Base-by-base conservation (phyloP, 2,329 filamentous ascomycete species). In the Xylaria sp. region DNA sequence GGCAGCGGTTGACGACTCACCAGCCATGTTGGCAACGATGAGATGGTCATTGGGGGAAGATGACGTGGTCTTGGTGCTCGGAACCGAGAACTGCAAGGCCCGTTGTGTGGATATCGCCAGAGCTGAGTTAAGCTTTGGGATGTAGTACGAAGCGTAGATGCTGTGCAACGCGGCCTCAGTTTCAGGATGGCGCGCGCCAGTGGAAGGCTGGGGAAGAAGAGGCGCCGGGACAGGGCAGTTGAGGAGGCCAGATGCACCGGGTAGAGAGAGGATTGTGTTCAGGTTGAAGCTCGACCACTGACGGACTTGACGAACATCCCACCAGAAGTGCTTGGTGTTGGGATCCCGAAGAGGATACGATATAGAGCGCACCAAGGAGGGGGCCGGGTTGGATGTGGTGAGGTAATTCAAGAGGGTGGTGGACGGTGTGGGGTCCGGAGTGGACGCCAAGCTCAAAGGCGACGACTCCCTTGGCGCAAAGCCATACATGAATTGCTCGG, bases 271-370 rank as follows among this genome's bases (percentile, higher is more conserved):
- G 73, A 97, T 88, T 59, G 88, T 87, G 55, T 83, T 76, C 10
- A 91, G 80, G 67, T 86, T 91, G 84, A 97, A 97, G 68, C 87
- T 85, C 53, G 85, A 85, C 94, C 94, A 97, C 64, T 87, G 85
- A 65, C 91, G 87, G 67, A 97, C 82, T 74, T 96, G 94, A 68
- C 94, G 90, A 60, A 96, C 85, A 72, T 98, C 94, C 91, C 92
- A 97, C 94, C 94, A 98, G 77, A 94, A 97, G 79, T 96, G 88
- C 75, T 89, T 92, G 70, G 85, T 89, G 77, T 83, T 85, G 71
- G 83, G 88, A 74, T 87, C 90, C 66, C 82, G 86, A 71, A 82
- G 81, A 66, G 78, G 87, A 73, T 90, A 88, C 62, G 90, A 91
- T 68, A 94, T 86, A 68, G 89, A 90, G 72, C 90, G 90, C 37